Conservation (phyloP, 163 green algal species). For the Scenedesmus sp. region DNA sequence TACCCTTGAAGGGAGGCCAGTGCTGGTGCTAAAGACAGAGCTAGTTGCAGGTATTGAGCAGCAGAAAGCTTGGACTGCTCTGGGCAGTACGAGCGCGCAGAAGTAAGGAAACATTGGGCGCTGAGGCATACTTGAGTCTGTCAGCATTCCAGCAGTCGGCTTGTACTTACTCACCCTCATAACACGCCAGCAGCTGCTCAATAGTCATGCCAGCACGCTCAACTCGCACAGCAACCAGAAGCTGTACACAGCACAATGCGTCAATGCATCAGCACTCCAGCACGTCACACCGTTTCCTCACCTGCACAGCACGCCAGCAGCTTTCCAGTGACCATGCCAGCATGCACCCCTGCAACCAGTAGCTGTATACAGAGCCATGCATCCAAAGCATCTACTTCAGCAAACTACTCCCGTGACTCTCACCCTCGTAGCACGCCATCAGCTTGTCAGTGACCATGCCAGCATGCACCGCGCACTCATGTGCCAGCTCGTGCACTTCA, state of each 20-base stretch:
- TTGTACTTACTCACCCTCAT: too few species aligned
- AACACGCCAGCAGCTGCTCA: too few species aligned
- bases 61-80: too few species aligned
- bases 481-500: not conserved
- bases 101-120: too few species aligned
- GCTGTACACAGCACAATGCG: not conserved
- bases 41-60: too few species aligned
- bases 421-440: constrained; percentile 33
- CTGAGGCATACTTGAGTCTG: too few species aligned
- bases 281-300: not conserved
- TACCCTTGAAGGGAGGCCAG: too few species aligned
- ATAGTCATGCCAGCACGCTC: not conserved
- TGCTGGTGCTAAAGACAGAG: too few species aligned
- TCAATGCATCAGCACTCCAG: not conserved
- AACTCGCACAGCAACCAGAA: not conserved
- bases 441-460: constrained; percentile 32
- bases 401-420: not conserved
- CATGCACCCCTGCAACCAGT: not conserved
- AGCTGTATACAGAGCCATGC: too few species aligned
- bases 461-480: constrained; percentile 43
- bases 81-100: too few species aligned
- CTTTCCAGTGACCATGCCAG: not conserved
- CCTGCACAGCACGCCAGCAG: not conserved
- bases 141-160: too few species aligned
- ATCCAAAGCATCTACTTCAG: not conserved